A percentile compares a stretch with the other conserved stretches of the same genome.
Evolutionary conservation across 768 basidiomycete species (phyloP).

Genomic region (Brasilioporus rufonigricans): DNA sequence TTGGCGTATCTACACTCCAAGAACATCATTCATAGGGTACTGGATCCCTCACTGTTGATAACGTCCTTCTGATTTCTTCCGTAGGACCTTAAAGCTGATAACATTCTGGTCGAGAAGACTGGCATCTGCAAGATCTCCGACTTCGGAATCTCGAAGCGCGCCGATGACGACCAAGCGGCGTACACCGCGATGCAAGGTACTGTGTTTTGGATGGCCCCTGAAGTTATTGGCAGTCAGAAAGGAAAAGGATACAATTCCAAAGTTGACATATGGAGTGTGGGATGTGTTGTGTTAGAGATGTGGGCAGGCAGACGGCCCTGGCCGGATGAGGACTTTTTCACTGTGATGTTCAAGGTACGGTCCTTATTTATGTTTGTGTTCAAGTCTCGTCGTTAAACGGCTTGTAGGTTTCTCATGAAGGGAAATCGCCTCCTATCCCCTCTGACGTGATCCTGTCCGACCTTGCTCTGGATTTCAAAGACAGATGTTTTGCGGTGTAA

Average conservation of each 20-base stretch:
- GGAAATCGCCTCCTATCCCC: constrained; percentile 87
- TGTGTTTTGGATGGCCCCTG: constrained; percentile 99
- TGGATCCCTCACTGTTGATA: constrained; percentile 14
- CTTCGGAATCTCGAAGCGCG: constrained; percentile 97
- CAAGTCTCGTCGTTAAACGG: not conserved
- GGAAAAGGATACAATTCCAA: constrained; percentile 91
- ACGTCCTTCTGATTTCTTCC: constrained; percentile 7
- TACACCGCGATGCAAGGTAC: constrained; percentile 96
- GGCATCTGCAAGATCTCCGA: constrained; percentile 98
- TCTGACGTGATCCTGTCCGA: constrained; percentile 72
- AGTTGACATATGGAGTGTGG: constrained; percentile 98
- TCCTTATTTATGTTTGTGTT: not conserved
- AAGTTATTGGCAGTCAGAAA: constrained; percentile 83
- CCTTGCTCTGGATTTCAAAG: constrained; percentile 82
- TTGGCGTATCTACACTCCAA: constrained; percentile 90
- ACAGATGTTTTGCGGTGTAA: constrained; percentile 86
- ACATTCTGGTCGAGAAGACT: constrained; percentile 90
- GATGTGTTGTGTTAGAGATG: constrained; percentile 99
- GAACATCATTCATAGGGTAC: constrained; percentile 88
- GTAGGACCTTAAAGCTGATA: constrained; percentile 96
- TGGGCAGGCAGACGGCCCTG: constrained; percentile 96
- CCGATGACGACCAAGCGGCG: constrained; percentile 79
- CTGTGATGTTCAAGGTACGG: constrained; percentile 91
- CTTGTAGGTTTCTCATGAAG: constrained; percentile 75
- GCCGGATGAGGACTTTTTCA: constrained; percentile 85